Evolutionary conservation across 2,329 filamentous ascomycete genomes (phyloP).

Genomic region (Sarocladiaceae sp.): DNA sequence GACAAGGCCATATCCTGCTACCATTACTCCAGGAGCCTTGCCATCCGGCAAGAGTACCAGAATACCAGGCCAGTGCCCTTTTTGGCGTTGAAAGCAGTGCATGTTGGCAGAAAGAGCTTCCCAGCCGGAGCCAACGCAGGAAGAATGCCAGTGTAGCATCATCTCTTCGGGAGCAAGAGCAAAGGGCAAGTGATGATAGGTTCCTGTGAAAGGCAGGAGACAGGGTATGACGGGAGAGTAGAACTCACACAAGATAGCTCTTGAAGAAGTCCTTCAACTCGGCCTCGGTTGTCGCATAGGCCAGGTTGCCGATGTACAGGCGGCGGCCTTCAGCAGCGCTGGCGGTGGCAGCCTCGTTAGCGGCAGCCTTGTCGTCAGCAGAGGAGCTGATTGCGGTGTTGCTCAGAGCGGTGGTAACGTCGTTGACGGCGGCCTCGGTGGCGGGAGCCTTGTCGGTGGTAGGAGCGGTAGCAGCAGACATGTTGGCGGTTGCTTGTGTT

Average conservation of each 20-base stretch:
- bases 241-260: conserved; percentile 94
- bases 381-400: conserved; percentile 59
- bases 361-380: conserved; percentile 51
- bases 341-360: conserved; percentile 88
- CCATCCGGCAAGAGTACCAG: too few relatives aligned
- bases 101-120: background rate
- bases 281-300: conserved; percentile 99
- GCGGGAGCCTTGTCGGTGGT: conserved; percentile 52
- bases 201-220: background rate
- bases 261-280: conserved; percentile 99
- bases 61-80: too few relatives aligned
- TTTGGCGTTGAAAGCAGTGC: too few relatives aligned
- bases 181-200: background rate
- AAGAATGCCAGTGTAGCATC: too few relatives aligned
- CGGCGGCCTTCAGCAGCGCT: conserved; percentile 98
- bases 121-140: too few relatives aligned
- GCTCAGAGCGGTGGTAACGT: conserved; percentile 68
- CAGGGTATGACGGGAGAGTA: background rate
- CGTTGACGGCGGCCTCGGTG: conserved; percentile 61
- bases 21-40: too few relatives aligned
- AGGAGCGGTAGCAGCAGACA: conserved; percentile 67
- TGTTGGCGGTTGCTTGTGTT: conserved; percentile 45
- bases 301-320: conserved; percentile 99
- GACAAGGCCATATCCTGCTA: too few relatives aligned
- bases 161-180: conserved; percentile 4